Percentiles rank a stretch among this genome's conserved stretches.
Evolutionary conservation across 2,329 filamentous ascomycete genomes (phyloP).

Genomic region (Didymella lethalis): DNA sequence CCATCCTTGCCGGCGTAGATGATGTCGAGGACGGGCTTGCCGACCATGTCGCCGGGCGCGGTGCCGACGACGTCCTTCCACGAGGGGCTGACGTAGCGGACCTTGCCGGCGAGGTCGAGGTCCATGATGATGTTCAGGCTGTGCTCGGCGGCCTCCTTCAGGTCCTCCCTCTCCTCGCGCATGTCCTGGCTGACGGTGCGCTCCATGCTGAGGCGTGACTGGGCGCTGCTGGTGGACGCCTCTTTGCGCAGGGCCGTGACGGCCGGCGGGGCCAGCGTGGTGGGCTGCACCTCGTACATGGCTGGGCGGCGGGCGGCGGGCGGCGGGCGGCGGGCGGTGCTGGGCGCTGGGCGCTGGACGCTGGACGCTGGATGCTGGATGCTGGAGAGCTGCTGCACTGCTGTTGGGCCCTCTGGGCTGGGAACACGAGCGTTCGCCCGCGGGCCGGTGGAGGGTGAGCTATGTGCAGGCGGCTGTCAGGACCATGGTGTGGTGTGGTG

Average conservation of each 20-base stretch:
- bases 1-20: slow-evolving; percentile 80
- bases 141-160: slow-evolving; percentile 94
- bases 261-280: slow-evolving; percentile 53
- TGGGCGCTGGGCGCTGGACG: no score
- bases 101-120: slow-evolving; percentile 84
- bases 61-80: slow-evolving; percentile 95
- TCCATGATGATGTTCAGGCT: slow-evolving; percentile 97
- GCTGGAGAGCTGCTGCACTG: background rate
- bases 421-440: slow-evolving; percentile 35
- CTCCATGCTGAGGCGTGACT: slow-evolving; percentile 57
- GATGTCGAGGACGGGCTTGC: slow-evolving; percentile 79
- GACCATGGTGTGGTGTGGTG: slow-evolving; percentile 43
- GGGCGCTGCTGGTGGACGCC: slow-evolving; percentile 36
- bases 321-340: background rate
- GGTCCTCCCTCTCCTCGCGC: slow-evolving; percentile 88
- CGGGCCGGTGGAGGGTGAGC: slow-evolving; percentile 39
- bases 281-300: slow-evolving; percentile 43
- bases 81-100: slow-evolving; percentile 96
- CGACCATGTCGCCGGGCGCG: slow-evolving; percentile 73
- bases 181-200: slow-evolving; percentile 85
- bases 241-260: slow-evolving; percentile 55
- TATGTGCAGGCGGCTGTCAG: slow-evolving; percentile 40
- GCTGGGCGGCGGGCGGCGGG: slow-evolving; percentile 7
- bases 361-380: no score
- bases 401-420: slow-evolving; percentile 3